phyloP scores from a whole-genome alignment of 768 basidiomycete species.

The Clathrus columnatus region DNA sequence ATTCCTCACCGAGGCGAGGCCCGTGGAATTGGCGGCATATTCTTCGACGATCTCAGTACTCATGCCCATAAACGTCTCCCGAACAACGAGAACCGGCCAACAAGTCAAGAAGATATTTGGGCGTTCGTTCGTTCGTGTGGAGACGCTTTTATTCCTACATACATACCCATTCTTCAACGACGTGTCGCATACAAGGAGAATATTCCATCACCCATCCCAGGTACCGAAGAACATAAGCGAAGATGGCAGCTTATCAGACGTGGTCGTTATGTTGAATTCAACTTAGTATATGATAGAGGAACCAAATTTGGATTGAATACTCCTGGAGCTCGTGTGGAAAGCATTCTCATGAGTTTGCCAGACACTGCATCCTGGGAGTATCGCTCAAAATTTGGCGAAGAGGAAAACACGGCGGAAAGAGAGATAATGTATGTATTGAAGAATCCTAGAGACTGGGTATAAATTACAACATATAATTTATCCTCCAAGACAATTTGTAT shows the following conservation, averaged over 20 bases:
- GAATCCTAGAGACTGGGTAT: slow-evolving; percentile 55
- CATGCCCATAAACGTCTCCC: slow-evolving; percentile 55
- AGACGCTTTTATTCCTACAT: slow-evolving; percentile 80
- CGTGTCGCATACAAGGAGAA: slow-evolving; percentile 27
- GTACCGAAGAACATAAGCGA: slow-evolving; percentile 57
- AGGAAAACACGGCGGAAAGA: slow-evolving; percentile 57
- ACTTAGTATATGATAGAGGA: slow-evolving; percentile 77
- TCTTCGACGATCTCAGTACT: slow-evolving; percentile 87
- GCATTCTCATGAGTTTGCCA: slow-evolving; percentile 84
- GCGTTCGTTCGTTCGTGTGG: slow-evolving; percentile 63
- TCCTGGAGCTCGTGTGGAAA: slow-evolving; percentile 81
- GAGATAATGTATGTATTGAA: slow-evolving; percentile 52
- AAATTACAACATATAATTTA: not conserved
- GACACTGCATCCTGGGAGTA: slow-evolving; percentile 89
- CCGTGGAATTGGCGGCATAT: slow-evolving; percentile 88
- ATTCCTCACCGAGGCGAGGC: slow-evolving; percentile 81
- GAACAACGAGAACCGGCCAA: slow-evolving; percentile 34
- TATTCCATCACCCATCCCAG: slow-evolving; percentile 30
- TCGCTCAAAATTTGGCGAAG: slow-evolving; percentile 61
- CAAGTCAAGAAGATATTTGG: slow-evolving; percentile 63
- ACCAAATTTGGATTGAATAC: slow-evolving; percentile 83
- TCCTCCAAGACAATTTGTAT: no score
- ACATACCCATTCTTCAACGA: slow-evolving; percentile 72
- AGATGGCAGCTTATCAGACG: slow-evolving; percentile 91
- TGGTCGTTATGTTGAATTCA: slow-evolving; percentile 94